Evolutionary conservation across 768 basidiomycete genomes (phyloP), one percentile per base, ranked within the genome.

Genomic region (Hypsizygus marmoreus): DNA sequence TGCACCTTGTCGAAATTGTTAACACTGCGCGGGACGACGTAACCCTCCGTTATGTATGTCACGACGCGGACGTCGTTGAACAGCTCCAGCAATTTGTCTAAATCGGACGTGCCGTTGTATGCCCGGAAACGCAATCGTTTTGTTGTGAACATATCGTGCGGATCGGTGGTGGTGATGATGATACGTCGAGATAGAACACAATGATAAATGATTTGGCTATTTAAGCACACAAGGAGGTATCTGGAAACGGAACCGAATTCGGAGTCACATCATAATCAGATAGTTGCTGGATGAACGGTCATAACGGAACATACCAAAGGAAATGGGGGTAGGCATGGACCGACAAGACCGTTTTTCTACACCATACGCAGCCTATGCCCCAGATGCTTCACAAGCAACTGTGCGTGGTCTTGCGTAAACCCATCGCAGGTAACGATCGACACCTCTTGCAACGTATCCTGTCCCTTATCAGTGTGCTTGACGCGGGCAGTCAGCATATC

Each of bases 401-500:
- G 57, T 7, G 49, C 62, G 47, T 73, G 67, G 39, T 54, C 51
- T 2, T 19, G 49, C 5, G 53, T 58, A 26, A 67, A 67, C 16
- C 66, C 62, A 9, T 73, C 65, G 49, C 78, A 80, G 1, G 65
- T 68, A 19, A 60, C 47, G 22, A 79, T 65, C 4, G 60, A 50
- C 7, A 80, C 68, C 22, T 70, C 70, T 9, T 38, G 31, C 31
- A 73, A 31, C 1, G 60, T 54, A 14, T 67, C 62, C 49, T 57
- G 50, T 6, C 43, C 31, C 6, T 24, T 54, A 47, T 76, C 71
- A 14, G 70, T 69, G 54, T 68, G 73, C 10, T 43, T 51, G 6
- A 76, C 74, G 5, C 87, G 80, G 35, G 69, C 64, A 22, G 66
- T 53, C 43, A 90, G 54, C 4, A 76, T 73, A 10, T 72, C 70